Evolutionary conservation across 169 alveolate genomes (phyloP), one percentile per base, ranked within the genome.

Genomic region (Babesia ovis): DNA sequence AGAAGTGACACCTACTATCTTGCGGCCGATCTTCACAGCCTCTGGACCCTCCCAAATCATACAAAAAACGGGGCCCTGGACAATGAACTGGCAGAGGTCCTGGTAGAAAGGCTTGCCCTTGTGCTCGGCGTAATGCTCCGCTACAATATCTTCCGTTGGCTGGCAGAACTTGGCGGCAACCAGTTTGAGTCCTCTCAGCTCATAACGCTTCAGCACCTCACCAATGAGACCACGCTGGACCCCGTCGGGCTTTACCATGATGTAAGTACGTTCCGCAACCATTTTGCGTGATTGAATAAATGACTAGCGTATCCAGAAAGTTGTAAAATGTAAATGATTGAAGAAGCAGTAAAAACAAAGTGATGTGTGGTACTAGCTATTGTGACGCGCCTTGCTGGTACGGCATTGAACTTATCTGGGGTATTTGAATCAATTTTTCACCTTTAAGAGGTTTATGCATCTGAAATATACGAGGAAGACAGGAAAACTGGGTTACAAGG

Each of bases 171-270:
- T 97, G 89, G 96, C 73, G 23, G 98, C 99, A 59, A 95, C 96
- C 68, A 97, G 84, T 77, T 95, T 95, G 89, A 91, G 95, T 31
- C 99, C 99, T 84, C 93, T 92, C 68, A 85, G 89, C 87, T 96
- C 99, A 84, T 95, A 96, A 67, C 99, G 95, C 72, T 87, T 62
- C 50, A 97, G 71, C 74, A 96, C 93, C 67, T 93, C 95, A 43
- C 98, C 98, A 20, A 97, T 97, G 58, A 96, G 85, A 70, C 98
- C 97, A 83, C 99, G 95, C 92, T 96, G 98, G 82, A 97, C 98
- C 29, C 99, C 99, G 91, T 97, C 99, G 53, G 99, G 99, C 91
- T 97, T 97, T 59, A 97, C 92, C 99, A 97, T 97, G 77, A 96
- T 93, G 94, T 90, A 97, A 31, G 99, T 95, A 84, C 97, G 94